Evolutionary conservation across 176 grass and related monocot genomes (phyloP).

Genomic region (Oryza coarctata): DNA sequence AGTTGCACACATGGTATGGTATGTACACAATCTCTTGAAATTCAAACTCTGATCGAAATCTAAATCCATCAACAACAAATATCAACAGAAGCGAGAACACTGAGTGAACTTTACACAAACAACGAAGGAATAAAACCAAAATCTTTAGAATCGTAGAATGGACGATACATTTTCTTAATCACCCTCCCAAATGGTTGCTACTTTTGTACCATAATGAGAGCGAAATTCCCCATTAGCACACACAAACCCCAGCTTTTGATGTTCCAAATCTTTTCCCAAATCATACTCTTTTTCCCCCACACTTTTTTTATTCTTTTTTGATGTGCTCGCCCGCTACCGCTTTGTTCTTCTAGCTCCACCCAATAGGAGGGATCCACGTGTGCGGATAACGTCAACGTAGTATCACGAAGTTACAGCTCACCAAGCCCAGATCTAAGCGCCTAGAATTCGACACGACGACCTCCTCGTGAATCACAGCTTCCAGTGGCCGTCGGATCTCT

Average conservation of each 20-base stretch:
- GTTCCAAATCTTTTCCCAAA: constrained; percentile 23
- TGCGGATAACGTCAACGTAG: constrained; percentile 3
- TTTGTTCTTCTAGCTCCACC: constrained; percentile 36
- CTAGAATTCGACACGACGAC: constrained; percentile 34
- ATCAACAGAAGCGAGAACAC: constrained; percentile 5
- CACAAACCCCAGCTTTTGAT: constrained; percentile 14
- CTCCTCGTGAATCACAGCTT: constrained; percentile 37
- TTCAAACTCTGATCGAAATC: background rate
- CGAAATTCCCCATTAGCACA: constrained; percentile 26
- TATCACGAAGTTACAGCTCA: constrained; percentile 12
- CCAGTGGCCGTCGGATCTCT: constrained; percentile 23
- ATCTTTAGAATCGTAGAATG: constrained; percentile 35
- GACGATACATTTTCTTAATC: constrained; percentile 10
- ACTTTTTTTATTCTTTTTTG: constrained; percentile 8
- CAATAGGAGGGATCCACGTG: constrained; percentile 30
- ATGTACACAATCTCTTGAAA: background rate
- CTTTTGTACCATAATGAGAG: constrained; percentile 37
- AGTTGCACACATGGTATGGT: background rate
- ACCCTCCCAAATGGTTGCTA: constrained; percentile 7
- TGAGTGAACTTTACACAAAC: constrained; percentile 33
- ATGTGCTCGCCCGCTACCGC: constrained; percentile 33
- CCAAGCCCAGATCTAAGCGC: constrained; percentile 48
- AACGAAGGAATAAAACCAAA: constrained; percentile 38
- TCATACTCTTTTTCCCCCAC: background rate
- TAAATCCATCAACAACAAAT: background rate